phyloP scores from a whole-genome alignment of 2,329 filamentous ascomycete genomes.

The Furcasterigmium sp. region DNA sequence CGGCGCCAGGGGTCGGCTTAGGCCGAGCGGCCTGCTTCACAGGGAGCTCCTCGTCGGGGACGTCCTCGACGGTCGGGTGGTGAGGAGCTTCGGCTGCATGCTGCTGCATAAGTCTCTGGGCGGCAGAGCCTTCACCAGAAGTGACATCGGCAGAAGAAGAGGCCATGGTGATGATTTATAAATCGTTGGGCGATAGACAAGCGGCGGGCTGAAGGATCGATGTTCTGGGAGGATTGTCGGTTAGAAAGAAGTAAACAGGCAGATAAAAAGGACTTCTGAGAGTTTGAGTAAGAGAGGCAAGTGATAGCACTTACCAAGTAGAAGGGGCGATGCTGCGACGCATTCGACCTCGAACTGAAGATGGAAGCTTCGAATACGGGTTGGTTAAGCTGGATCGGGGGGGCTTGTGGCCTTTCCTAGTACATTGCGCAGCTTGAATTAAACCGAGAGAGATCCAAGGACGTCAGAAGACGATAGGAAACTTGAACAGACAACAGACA shows the following conservation, averaged over 20 bases:
- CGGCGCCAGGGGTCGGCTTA: constrained; percentile 29
- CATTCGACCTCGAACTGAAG: not conserved
- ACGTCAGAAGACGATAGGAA: constrained; percentile 25
- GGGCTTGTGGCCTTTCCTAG: constrained; percentile 17
- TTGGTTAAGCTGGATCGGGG: not conserved
- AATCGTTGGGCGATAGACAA: not conserved
- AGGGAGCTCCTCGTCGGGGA: constrained; percentile 70
- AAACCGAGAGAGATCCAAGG: constrained; percentile 7
- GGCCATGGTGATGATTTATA: constrained; percentile 30
- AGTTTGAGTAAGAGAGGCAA: constrained; percentile 8
- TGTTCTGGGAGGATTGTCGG: constrained; percentile 6
- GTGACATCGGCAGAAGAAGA: constrained; percentile 25
- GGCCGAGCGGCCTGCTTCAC: constrained; percentile 53
- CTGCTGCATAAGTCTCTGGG: constrained; percentile 60
- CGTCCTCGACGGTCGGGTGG: constrained; percentile 73
- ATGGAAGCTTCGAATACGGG: not conserved
- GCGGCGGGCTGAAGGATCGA: constrained; percentile 3
- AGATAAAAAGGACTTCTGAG: not conserved
- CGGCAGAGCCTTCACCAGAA: constrained; percentile 42
- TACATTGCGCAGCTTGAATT: constrained; percentile 26
- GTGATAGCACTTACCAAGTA: constrained; percentile 8
- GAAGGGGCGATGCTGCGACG: constrained; percentile 4
- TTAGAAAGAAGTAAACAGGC: not conserved
- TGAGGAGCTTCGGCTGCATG: constrained; percentile 35
- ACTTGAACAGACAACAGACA: constrained; percentile 26